These are phyloP conservation scores for Pyronema domesticum DNA, from an alignment of 495 filamentous ascomycete genomes.

Conservation along the genomic window DNA sequence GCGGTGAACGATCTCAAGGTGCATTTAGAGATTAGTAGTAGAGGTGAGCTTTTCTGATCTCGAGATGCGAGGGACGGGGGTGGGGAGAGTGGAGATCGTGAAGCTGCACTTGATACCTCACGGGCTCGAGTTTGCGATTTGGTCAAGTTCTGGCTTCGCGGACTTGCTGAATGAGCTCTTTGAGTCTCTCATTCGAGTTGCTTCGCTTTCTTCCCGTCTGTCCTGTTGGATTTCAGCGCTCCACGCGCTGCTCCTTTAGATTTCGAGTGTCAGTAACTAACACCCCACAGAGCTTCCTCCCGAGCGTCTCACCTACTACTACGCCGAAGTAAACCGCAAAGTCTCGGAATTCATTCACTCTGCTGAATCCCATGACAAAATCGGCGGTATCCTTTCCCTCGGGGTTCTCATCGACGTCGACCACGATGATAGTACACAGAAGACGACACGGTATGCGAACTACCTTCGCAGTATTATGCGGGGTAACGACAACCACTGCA, in stretches of 20 bases:
- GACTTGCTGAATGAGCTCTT: not conserved
- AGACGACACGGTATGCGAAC: slow-evolving; percentile 80
- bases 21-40: slow-evolving; percentile 18
- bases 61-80: too few species aligned
- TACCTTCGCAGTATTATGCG: slow-evolving; percentile 74
- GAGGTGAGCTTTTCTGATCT: slow-evolving; percentile 14
- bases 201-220: too few species aligned
- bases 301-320: slow-evolving; percentile 46
- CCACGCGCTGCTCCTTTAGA: not conserved
- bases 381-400: slow-evolving; percentile 81
- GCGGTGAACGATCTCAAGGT: slow-evolving; percentile 24
- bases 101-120: too few species aligned
- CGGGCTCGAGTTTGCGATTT: too few species aligned
- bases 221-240: too few species aligned
- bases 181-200: not conserved
- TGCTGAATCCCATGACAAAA: slow-evolving; percentile 65
- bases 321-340: slow-evolving; percentile 44
- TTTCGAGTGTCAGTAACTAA: not conserved
- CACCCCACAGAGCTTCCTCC: slow-evolving; percentile 38
- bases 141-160: too few species aligned
- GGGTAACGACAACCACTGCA: slow-evolving; percentile 70
- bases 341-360: slow-evolving; percentile 59
- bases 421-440: slow-evolving; percentile 81
- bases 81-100: too few species aligned
- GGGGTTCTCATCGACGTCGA: slow-evolving; percentile 89